Conservation (phyloP, 2,329 filamentous ascomycete genomes). For the Sporothrix mexicana region DNA sequence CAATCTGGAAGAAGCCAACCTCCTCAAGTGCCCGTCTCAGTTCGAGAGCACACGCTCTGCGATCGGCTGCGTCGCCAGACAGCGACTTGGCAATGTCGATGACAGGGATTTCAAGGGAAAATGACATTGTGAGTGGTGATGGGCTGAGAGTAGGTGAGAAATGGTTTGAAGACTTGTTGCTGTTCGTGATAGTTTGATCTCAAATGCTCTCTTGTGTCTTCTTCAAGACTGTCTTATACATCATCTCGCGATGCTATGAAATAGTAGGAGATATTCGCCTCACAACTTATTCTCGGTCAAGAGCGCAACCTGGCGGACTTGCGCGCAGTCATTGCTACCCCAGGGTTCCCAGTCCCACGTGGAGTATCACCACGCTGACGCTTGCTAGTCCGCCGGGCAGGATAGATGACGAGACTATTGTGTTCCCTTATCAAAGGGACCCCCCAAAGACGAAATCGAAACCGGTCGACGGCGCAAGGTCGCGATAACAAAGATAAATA, state of each 20-base stretch:
- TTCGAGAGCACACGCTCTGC: conserved; percentile 13
- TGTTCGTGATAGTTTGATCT: not conserved
- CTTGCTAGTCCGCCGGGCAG: not conserved
- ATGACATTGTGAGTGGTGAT: conserved; percentile 12
- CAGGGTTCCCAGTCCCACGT: too few species aligned
- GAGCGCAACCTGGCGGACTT: conserved; percentile 6
- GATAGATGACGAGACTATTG: not conserved
- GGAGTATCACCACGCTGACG: too few species aligned
- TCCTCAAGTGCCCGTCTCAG: conserved; percentile 37
- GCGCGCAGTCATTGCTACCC: not conserved
- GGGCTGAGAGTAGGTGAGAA: not conserved
- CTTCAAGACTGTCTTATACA: not conserved
- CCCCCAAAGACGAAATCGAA: not conserved
- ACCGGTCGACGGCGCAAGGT: conserved; percentile 4
- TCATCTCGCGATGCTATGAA: not conserved
- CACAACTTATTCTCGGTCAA: not conserved
- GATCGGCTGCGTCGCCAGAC: conserved; percentile 37
- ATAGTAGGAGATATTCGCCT: not conserved
- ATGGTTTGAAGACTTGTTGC: not conserved
- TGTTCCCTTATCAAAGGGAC: not conserved
- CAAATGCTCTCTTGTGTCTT: not conserved
- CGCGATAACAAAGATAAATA: not conserved
- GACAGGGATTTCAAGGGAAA: conserved; percentile 39
- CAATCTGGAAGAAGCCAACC: conserved; percentile 46
- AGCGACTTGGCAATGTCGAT: conserved; percentile 43